These are phyloP conservation scores for Prunus mongolica DNA, from an alignment of 306 rosid genomes.

Conservation along the genomic window DNA sequence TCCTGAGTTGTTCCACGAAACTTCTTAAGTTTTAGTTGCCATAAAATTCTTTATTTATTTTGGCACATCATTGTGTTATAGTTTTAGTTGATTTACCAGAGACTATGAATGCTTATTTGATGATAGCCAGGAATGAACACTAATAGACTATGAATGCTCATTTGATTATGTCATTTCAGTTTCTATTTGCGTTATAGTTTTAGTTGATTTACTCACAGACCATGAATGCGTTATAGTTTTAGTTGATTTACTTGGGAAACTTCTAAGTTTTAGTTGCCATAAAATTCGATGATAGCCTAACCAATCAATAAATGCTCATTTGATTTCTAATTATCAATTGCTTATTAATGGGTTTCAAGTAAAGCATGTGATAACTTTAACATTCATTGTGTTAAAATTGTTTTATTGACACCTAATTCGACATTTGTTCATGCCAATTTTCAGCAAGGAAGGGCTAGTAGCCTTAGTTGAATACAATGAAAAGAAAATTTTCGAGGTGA, in stretches of 20 bases:
- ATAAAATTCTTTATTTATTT: neutral
- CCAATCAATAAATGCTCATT: neutral
- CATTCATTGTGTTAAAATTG: neutral
- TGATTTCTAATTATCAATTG: neutral
- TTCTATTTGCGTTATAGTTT: neutral
- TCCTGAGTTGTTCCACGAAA: neutral
- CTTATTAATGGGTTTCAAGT: neutral
- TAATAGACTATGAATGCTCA: no score
- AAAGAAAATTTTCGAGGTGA: conserved; percentile 95
- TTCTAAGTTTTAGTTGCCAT: no score
- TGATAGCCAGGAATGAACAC: no score
- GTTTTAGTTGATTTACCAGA: neutral
- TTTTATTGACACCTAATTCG: neutral
- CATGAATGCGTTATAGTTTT: neutral
- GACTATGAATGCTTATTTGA: neutral
- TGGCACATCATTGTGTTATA: neutral
- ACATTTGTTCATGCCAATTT: conserved; percentile 15
- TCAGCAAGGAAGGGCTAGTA: conserved; percentile 91
- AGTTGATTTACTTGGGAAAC: neutral
- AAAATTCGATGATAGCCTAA: neutral
- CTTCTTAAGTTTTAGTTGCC: neutral
- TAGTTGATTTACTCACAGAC: neutral
- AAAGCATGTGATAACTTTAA: neutral
- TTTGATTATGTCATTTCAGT: no score
- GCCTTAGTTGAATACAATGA: conserved; percentile 94